phyloP scores from a whole-genome alignment of 2,329 filamentous ascomycete genomes.

The Trichophaea hybrida region DNA sequence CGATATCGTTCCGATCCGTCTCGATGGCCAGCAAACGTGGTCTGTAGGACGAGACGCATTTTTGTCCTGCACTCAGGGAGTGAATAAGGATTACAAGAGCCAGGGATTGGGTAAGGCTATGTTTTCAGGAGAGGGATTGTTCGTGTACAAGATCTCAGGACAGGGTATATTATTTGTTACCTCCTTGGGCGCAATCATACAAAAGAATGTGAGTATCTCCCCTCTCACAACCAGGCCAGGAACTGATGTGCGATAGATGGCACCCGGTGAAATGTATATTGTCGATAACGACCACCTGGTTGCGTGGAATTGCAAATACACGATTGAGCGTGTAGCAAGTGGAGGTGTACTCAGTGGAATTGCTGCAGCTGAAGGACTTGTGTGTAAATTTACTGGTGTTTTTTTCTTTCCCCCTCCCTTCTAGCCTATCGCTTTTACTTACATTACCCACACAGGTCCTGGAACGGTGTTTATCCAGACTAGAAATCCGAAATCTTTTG shows the following conservation, averaged over 20 bases:
- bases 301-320: constrained; percentile 92
- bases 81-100: constrained; percentile 73
- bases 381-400: constrained; percentile 77
- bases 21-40: constrained; percentile 63
- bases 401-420: not conserved
- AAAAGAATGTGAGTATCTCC: constrained; percentile 61
- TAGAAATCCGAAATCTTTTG: constrained; percentile 58
- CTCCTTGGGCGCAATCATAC: constrained; percentile 86
- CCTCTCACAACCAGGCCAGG: not conserved
- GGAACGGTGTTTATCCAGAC: constrained; percentile 90
- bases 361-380: constrained; percentile 68
- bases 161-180: constrained; percentile 75
- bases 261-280: constrained; percentile 67
- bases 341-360: constrained; percentile 87
- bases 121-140: constrained; percentile 85
- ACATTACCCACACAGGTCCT: constrained; percentile 39
- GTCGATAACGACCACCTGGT: constrained; percentile 88
- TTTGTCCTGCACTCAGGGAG: constrained; percentile 70
- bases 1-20: constrained; percentile 66
- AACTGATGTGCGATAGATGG: constrained; percentile 31
- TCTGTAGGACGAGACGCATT: constrained; percentile 76
- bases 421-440: not conserved
- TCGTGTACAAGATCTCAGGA: constrained; percentile 74
- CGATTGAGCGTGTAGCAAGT: constrained; percentile 75
- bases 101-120: constrained; percentile 81